Conservation (phyloP, 176 grass and related monocot genomes). For the Echinochloa phyllopogon region DNA sequence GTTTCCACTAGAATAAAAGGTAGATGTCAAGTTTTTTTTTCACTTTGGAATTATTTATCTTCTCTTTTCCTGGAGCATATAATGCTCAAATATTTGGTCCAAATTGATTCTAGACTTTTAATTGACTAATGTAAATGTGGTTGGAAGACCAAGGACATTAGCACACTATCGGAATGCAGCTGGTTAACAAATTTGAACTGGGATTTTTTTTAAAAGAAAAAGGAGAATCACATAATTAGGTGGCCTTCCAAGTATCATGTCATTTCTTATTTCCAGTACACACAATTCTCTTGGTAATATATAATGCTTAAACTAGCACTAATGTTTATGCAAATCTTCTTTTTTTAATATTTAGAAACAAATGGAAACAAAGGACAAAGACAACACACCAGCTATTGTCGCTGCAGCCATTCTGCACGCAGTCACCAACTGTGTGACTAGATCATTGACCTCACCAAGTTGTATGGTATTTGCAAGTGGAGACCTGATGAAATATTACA, state of each 20-base stretch:
- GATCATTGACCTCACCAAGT: constrained; percentile 51
- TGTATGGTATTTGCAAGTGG: constrained; percentile 65
- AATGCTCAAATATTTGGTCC: neutral
- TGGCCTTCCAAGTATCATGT: constrained; percentile 14
- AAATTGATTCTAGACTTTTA: neutral
- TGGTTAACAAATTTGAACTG: constrained; percentile 15
- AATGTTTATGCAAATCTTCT: constrained; percentile 11
- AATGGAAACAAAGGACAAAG: constrained; percentile 4
- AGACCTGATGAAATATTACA: constrained; percentile 54
- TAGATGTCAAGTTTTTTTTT: neutral
- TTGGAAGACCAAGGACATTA: constrained; percentile 21
- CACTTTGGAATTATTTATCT: neutral
- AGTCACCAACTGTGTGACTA: constrained; percentile 55
- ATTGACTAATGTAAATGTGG: constrained; percentile 1
- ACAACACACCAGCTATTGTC: constrained; percentile 40
- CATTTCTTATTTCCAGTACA: constrained; percentile 28
- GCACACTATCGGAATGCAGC: neutral
- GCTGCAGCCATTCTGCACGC: constrained; percentile 52
- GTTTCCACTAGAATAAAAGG: neutral
- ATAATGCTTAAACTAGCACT: constrained; percentile 8
- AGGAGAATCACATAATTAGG: neutral
- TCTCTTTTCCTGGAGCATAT: neutral
- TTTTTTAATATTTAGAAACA: constrained; percentile 7
- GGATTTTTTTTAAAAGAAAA: neutral
- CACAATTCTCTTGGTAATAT: neutral